Conservation (phyloP, 768 basidiomycete species). For the Serendipita vermifera region DNA sequence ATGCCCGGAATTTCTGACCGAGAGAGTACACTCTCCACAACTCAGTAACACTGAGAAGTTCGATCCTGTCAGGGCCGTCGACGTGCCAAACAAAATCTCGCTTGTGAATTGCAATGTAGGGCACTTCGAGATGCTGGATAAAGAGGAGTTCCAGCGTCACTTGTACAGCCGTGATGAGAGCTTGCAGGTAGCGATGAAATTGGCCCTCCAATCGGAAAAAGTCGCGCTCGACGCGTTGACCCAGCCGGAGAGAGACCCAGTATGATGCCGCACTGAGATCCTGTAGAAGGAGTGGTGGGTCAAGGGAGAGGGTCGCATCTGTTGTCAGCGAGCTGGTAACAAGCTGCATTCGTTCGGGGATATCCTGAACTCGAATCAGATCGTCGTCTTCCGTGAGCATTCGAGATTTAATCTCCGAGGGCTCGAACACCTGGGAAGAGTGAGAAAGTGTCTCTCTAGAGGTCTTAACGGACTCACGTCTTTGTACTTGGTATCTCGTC, state of each 20-base stretch:
- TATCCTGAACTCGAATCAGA: constrained; percentile 75
- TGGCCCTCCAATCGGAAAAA: constrained; percentile 58
- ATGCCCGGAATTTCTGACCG: constrained; percentile 79
- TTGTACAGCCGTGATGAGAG: constrained; percentile 67
- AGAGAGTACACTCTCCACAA: constrained; percentile 86
- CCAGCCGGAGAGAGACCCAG: constrained; percentile 77
- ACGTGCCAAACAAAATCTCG: constrained; percentile 81
- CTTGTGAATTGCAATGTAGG: constrained; percentile 89
- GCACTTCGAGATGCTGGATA: constrained; percentile 80
- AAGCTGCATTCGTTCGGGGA: constrained; percentile 93
- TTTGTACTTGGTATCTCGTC: constrained; percentile 68
- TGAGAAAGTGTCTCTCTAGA: constrained; percentile 14
- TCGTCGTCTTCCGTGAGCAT: constrained; percentile 90
- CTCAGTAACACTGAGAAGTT: constrained; percentile 65
- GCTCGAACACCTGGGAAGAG: constrained; percentile 76
- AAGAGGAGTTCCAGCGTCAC: constrained; percentile 72
- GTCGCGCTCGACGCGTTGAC: constrained; percentile 52
- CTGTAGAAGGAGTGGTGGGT: constrained; percentile 50
- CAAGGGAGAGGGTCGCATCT: constrained; percentile 45
- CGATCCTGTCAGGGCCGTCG: constrained; percentile 47
- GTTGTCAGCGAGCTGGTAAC: constrained; percentile 70
- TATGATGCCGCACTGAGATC: constrained; percentile 71
- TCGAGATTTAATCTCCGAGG: constrained; percentile 82
- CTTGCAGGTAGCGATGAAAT: constrained; percentile 44
- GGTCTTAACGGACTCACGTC: constrained; percentile 41